Conservation (phyloP, 2,329 filamentous ascomycete genomes). For the Monilinia fructigena region DNA sequence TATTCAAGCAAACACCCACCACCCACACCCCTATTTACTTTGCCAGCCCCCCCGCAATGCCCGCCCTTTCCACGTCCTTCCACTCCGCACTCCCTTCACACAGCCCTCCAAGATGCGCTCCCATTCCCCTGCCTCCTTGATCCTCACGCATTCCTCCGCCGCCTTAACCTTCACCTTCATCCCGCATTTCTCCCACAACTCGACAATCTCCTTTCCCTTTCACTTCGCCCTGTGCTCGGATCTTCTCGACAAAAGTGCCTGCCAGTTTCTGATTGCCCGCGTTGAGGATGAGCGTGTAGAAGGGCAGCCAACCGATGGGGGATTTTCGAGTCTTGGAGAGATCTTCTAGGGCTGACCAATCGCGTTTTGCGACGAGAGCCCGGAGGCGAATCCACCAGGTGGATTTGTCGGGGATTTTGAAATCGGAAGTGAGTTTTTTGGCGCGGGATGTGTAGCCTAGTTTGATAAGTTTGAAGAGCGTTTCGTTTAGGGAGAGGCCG, state of each 20-base stretch:
- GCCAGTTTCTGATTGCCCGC: slow-evolving; percentile 90
- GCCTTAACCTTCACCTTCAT: slow-evolving; percentile 81
- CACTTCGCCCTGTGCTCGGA: slow-evolving; percentile 85
- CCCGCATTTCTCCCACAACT: slow-evolving; percentile 97
- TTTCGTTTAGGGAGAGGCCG: slow-evolving; percentile 86
- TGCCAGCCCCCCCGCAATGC: slow-evolving; percentile 54
- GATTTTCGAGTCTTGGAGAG: slow-evolving; percentile 74
- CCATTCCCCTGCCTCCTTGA: slow-evolving; percentile 75
- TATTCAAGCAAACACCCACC: no score
- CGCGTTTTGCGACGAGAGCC: slow-evolving; percentile 82
- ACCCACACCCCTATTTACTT: slow-evolving; percentile 36
- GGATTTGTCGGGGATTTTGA: slow-evolving; percentile 88
- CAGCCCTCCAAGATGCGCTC: slow-evolving; percentile 72
- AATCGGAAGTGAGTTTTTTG: slow-evolving; percentile 84
- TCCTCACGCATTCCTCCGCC: slow-evolving; percentile 84
- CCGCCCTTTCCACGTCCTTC: slow-evolving; percentile 79
- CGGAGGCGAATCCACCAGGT: slow-evolving; percentile 84
- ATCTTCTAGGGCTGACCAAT: slow-evolving; percentile 92
- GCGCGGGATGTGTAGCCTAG: slow-evolving; percentile 81
- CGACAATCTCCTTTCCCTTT: slow-evolving; percentile 64
- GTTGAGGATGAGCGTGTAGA: slow-evolving; percentile 83
- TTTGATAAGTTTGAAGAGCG: slow-evolving; percentile 82
- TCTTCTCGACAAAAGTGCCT: slow-evolving; percentile 92
- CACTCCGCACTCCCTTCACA: slow-evolving; percentile 63
- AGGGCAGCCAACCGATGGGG: slow-evolving; percentile 94